A percentile compares a stretch with the other conserved stretches of the same genome.
phyloP scores from a whole-genome alignment of 2,329 filamentous ascomycete genomes.

The Trichophyton schoenleinii region DNA sequence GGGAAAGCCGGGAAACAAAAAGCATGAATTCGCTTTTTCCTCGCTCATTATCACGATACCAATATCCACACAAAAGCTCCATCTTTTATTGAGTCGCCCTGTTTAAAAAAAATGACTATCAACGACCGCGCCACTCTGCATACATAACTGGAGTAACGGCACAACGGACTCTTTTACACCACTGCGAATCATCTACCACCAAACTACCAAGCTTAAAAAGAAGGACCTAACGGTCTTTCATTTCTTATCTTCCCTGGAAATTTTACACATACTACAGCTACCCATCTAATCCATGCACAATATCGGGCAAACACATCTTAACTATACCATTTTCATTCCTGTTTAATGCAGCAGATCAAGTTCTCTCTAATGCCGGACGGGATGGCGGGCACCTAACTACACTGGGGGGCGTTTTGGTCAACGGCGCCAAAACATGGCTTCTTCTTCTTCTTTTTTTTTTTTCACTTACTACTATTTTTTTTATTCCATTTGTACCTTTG shows the following conservation, averaged over 20 bases:
- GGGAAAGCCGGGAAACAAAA: conserved; percentile 5
- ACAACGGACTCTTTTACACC: neutral
- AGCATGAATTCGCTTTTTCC: neutral
- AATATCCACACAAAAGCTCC: neutral
- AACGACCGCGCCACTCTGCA: neutral
- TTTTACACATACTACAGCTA: neutral
- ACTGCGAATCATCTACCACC: neutral
- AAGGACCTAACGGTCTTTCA: neutral
- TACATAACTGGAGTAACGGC: neutral
- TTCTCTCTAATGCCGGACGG: neutral
- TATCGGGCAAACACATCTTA: neutral
- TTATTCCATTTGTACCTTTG: neutral
- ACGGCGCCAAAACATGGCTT: neutral
- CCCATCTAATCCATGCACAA: neutral
- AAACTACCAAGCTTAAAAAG: neutral
- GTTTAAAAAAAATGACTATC: neutral
- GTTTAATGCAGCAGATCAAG: neutral
- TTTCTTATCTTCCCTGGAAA: neutral
- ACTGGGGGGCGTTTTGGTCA: conserved; percentile 1
- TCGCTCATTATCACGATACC: neutral
- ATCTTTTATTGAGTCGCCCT: neutral
- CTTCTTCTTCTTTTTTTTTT: neutral
- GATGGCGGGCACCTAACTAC: neutral
- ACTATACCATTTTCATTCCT: neutral
- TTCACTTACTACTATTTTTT: neutral